phyloP scores from a whole-genome alignment of 371 early-diverging fungal species.

The Scutellospora calospora region DNA sequence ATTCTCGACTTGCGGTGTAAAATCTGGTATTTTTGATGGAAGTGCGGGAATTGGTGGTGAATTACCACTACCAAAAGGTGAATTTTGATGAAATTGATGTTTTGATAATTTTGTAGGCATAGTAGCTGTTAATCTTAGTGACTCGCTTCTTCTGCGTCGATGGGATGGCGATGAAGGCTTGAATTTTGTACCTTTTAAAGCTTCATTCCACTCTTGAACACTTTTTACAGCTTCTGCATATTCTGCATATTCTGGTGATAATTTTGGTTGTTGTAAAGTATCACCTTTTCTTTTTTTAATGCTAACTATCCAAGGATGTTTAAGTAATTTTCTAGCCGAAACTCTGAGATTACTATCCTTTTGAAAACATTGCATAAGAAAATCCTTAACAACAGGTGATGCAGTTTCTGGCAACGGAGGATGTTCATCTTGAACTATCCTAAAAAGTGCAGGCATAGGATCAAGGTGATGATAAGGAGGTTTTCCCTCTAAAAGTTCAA shows the following conservation, averaged over 20 bases:
- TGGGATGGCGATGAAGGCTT: neutral
- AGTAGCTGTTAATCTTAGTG: neutral
- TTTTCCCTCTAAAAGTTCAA: slow-evolving; percentile 88
- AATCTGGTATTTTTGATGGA: neutral
- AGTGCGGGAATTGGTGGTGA: neutral
- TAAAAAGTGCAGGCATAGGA: slow-evolving; percentile 90
- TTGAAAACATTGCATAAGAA: slow-evolving; percentile 84
- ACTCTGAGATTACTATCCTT: slow-evolving; percentile 79
- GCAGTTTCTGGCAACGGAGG: slow-evolving; percentile 88
- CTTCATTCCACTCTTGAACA: slow-evolving; percentile 56
- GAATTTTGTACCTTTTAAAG: slow-evolving; percentile 6
- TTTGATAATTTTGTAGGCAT: slow-evolving; percentile 1
- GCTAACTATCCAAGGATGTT: slow-evolving; percentile 75
- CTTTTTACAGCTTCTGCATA: slow-evolving; percentile 53
- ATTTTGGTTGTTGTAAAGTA: neutral
- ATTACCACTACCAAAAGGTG: neutral
- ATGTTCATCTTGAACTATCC: slow-evolving; percentile 89
- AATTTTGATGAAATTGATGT: neutral
- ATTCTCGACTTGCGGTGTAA: neutral
- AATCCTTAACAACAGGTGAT: slow-evolving; percentile 79
- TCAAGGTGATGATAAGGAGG: slow-evolving; percentile 86
- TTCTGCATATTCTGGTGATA: slow-evolving; percentile 49
- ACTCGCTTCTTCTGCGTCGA: slow-evolving; percentile 1
- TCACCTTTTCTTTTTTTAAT: neutral
- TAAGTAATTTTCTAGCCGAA: slow-evolving; percentile 73